Evolutionary conservation across 306 rosid species (phyloP).

Genomic region (Alnus rubra): DNA sequence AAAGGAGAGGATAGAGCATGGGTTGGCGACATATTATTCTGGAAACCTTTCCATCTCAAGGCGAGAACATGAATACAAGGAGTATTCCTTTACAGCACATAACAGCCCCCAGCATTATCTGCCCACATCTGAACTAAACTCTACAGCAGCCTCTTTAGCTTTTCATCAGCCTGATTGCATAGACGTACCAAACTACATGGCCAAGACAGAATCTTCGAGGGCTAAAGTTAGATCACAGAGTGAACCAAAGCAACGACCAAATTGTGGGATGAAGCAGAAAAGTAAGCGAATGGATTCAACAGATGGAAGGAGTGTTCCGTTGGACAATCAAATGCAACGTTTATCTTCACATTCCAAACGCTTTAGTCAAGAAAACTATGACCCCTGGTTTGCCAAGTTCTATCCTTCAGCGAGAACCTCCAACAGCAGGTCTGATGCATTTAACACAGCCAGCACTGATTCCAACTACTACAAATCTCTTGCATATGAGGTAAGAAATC

Average conservation of each 20-base stretch:
- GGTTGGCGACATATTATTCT: constrained; percentile 38
- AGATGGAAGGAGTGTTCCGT: constrained; percentile 8
- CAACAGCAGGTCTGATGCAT: constrained; percentile 33
- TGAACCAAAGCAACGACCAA: constrained; percentile 84
- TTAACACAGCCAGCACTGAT: constrained; percentile 25
- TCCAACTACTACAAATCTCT: constrained; percentile 30
- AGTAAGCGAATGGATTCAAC: constrained; percentile 39
- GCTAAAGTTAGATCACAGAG: constrained; percentile 81
- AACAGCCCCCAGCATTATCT: constrained; percentile 40
- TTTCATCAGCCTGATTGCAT: constrained; percentile 36
- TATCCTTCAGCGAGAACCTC: constrained; percentile 33
- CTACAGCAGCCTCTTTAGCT: constrained; percentile 32
- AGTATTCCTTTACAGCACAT: constrained; percentile 32
- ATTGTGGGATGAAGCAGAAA: constrained; percentile 31
- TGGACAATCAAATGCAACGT: constrained; percentile 44
- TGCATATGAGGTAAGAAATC: constrained; percentile 28
- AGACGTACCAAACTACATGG: constrained; percentile 63
- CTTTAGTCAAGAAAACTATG: constrained; percentile 33
- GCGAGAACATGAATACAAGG: constrained; percentile 29
- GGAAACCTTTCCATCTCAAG: constrained; percentile 40
- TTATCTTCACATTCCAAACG: constrained; percentile 39
- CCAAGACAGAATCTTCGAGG: constrained; percentile 69
- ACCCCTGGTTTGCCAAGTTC: constrained; percentile 54
- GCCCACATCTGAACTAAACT: constrained; percentile 30
- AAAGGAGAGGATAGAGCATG: constrained; percentile 37